Base-by-base conservation (phyloP, 2,329 filamentous ascomycete species). In the Colletotrichum sp. region DNA sequence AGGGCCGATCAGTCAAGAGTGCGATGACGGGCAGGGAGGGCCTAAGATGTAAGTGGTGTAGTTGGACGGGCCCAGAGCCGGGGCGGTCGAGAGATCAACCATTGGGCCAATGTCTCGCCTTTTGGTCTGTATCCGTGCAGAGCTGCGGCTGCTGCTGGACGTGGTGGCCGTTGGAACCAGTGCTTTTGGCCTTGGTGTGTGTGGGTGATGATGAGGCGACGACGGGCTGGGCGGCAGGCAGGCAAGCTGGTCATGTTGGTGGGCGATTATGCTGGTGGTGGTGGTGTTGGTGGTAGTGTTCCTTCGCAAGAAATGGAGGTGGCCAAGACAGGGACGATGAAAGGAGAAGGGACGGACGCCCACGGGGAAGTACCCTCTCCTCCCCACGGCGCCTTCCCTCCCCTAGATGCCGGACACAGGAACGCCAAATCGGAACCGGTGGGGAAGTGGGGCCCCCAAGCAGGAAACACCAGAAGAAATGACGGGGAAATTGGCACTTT, bases 381-480 rank as follows among this genome's bases (percentile, higher is more conserved):
- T 52, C 43, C 43, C 43, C 43, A 48, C 43, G 43, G 43, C 43
- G 43, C 43, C 43, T 48, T 6, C 43, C 43, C 43, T 22, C 16
- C 43, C 43, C n/a, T 52, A 52, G 43, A 52, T 52, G 43, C 43
- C 43, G 43, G 43, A 52, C 66, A 52, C 18, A 32, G 25, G 34
- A 52, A 71, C 58, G 25, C 34, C 32, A 55, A 75, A 62, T 69
- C 70, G 73, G 73, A 75, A 75, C 73, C 15, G 64, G 70, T 69
- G 70, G 73, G 64, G 73, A 73, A 75, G 70, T 52, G 72, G 73
- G 62, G 69, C 48, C 10, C 9, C 25, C n/a, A 22, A 70, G 25
- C 67, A 70, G 36, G 36, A 52, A 61, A 34, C 28, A 65, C 12
- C 36, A 58, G 48, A 66, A 71, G 69, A 30, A 64, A 65, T 28